Conservation (phyloP, 768 basidiomycete species). For the Kwoniella mangroviensis region DNA sequence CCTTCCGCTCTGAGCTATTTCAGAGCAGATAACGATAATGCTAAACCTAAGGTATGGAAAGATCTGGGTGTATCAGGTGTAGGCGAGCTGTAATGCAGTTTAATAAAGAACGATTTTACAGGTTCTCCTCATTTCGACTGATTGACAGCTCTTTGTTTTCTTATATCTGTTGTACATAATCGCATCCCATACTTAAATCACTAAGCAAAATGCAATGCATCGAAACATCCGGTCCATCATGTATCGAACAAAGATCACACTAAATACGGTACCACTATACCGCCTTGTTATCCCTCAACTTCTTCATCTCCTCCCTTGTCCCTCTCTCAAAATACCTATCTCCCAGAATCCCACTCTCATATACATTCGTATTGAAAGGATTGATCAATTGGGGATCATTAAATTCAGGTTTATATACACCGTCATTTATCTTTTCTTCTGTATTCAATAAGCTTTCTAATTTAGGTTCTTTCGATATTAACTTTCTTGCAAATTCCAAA, state of each 20-base stretch:
- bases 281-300: slow-evolving; percentile 47
- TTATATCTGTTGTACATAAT: slow-evolving; percentile 4
- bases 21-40: slow-evolving; percentile 73
- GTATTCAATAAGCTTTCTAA: slow-evolving; percentile 83
- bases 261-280: neutral
- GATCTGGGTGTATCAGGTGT: slow-evolving; percentile 77
- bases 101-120: too few species aligned
- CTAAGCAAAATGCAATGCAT: neutral
- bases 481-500: slow-evolving; percentile 71
- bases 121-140: too few species aligned
- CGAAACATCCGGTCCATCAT: neutral
- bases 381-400: slow-evolving; percentile 72
- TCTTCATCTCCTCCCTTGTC: slow-evolving; percentile 69
- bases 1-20: slow-evolving; percentile 77
- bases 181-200: too few species aligned
- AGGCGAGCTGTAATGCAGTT: slow-evolving; percentile 63
- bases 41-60: slow-evolving; percentile 70
- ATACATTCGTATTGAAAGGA: slow-evolving; percentile 78
- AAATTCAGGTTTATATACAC: slow-evolving; percentile 79
- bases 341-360: slow-evolving; percentile 73
- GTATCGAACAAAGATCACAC: neutral
- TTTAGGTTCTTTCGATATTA: slow-evolving; percentile 77
- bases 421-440: slow-evolving; percentile 82
- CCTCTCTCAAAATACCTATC: slow-evolving; percentile 64
- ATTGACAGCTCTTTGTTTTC: too few species aligned